phyloP scores from a whole-genome alignment of 345 rosid species.

The Atalantia buxifolia region DNA sequence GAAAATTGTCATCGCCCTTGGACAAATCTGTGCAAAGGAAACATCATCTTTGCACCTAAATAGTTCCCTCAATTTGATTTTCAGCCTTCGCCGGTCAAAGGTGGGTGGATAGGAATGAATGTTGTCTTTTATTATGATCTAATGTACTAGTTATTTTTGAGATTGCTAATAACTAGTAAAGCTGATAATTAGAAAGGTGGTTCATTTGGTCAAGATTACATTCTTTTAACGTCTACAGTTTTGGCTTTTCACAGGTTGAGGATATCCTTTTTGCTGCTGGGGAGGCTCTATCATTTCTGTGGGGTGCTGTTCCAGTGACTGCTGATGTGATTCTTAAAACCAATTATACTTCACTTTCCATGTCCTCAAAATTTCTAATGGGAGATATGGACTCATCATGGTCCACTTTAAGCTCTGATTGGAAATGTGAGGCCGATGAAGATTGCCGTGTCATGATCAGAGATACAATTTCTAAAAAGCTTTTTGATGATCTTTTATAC shows the following conservation, averaged over 20 bases:
- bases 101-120: slow-evolving; percentile 52
- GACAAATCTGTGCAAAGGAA: slow-evolving; percentile 79
- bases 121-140: background rate
- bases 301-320: slow-evolving; percentile 93
- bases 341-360: slow-evolving; percentile 80
- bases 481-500: slow-evolving; percentile 79
- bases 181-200: background rate
- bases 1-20: slow-evolving; percentile 74
- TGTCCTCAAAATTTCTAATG: slow-evolving; percentile 81
- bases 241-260: slow-evolving; percentile 69
- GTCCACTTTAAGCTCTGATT: slow-evolving; percentile 35
- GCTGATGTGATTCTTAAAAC: slow-evolving; percentile 88
- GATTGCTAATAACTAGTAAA: background rate
- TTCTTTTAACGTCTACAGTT: slow-evolving; percentile 8
- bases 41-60: slow-evolving; percentile 58
- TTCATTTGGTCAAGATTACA: background rate
- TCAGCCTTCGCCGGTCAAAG: slow-evolving; percentile 87
- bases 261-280: slow-evolving; percentile 95
- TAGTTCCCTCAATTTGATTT: slow-evolving; percentile 68
- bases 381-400: slow-evolving; percentile 57
- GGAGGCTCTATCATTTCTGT: slow-evolving; percentile 86
- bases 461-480: slow-evolving; percentile 65
- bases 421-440: slow-evolving; percentile 40
- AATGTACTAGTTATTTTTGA: background rate
- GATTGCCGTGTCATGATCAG: slow-evolving; percentile 50